Percentiles rank a stretch among this genome's conserved stretches.
phyloP scores from a whole-genome alignment of 495 filamentous ascomycete genomes.

The Penicillium nucicola region DNA sequence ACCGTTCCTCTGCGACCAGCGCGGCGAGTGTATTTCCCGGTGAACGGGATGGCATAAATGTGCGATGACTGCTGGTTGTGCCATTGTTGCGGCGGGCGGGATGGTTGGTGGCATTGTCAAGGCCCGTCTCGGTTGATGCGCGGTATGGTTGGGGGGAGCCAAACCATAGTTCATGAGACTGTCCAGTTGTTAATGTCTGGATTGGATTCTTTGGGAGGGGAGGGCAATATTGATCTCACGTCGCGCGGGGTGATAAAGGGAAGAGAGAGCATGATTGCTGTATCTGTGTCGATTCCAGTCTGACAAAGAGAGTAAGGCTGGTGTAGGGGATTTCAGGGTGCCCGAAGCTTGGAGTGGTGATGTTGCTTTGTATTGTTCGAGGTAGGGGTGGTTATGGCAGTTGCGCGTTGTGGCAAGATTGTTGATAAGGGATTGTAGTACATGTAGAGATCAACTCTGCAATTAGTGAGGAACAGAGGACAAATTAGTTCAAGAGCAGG shows the following conservation, averaged over 20 bases:
- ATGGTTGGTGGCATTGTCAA: constrained; percentile 14
- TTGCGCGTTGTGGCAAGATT: not conserved
- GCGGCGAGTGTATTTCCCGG: constrained; percentile 49
- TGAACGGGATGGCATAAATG: constrained; percentile 25
- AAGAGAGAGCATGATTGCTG: constrained; percentile 61
- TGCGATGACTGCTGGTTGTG: constrained; percentile 18
- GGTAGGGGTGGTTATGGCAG: not conserved
- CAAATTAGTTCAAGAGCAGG: too few species aligned
- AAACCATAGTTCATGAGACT: constrained; percentile 74
- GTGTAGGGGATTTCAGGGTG: too few species aligned
- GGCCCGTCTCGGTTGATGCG: constrained; percentile 28
- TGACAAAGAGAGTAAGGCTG: not conserved
- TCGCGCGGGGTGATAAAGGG: constrained; percentile 69
- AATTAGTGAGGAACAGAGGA: too few species aligned
- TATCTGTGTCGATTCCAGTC: not conserved
- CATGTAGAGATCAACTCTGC: too few species aligned
- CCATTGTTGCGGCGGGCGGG: constrained; percentile 29
- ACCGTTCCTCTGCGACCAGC: constrained; percentile 65
- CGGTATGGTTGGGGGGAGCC: constrained; percentile 48
- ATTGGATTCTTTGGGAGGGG: not conserved
- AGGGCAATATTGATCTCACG: constrained; percentile 43
- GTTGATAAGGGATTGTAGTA: too few species aligned
- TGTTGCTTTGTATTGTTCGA: not conserved
- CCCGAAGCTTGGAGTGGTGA: not conserved
- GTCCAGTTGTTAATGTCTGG: constrained; percentile 7